These are phyloP conservation scores for Pythium plurisporium DNA, from an alignment of 352 stramenopile species.

Conservation along the genomic window DNA sequence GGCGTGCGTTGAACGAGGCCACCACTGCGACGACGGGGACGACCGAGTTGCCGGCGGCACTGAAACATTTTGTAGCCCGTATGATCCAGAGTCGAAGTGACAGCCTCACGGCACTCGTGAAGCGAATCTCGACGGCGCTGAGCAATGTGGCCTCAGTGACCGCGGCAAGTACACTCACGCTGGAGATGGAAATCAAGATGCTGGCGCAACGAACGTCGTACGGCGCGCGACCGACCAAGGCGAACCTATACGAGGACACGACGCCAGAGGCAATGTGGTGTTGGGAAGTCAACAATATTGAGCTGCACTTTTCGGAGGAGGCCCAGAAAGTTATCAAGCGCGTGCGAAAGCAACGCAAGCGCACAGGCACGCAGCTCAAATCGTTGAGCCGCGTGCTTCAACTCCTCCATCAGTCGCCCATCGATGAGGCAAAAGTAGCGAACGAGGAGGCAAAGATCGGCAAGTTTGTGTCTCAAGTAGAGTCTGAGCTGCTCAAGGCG, in stretches of 20 bases:
- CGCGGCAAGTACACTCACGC: slow-evolving; percentile 19
- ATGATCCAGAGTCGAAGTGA: slow-evolving; percentile 26
- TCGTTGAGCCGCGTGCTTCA: slow-evolving; percentile 59
- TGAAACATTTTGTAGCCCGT: slow-evolving; percentile 27
- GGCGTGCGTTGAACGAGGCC: slow-evolving; percentile 20
- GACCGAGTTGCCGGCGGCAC: background rate
- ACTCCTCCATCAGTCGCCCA: slow-evolving; percentile 54
- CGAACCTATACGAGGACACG: slow-evolving; percentile 81
- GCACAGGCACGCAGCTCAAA: slow-evolving; percentile 67
- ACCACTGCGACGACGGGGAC: background rate
- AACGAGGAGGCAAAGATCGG: slow-evolving; percentile 76
- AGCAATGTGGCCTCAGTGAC: background rate
- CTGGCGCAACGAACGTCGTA: slow-evolving; percentile 73
- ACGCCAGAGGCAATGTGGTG: slow-evolving; percentile 69
- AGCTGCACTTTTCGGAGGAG: slow-evolving; percentile 67
- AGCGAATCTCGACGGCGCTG: slow-evolving; percentile 2
- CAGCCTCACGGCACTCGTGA: slow-evolving; percentile 20
- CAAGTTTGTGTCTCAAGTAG: slow-evolving; percentile 64
- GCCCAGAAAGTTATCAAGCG: slow-evolving; percentile 73
- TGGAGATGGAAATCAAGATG: slow-evolving; percentile 89
- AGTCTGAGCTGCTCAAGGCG: slow-evolving; percentile 57
- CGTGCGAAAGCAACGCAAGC: slow-evolving; percentile 76
- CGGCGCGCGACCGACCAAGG: slow-evolving; percentile 55
- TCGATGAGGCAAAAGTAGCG: slow-evolving; percentile 78
- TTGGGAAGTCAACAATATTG: slow-evolving; percentile 77